Percentiles rank a stretch among this genome's conserved stretches.
Conservation (phyloP, 2,329 filamentous ascomycete genomes). For the Emergomyces orientalis region DNA sequence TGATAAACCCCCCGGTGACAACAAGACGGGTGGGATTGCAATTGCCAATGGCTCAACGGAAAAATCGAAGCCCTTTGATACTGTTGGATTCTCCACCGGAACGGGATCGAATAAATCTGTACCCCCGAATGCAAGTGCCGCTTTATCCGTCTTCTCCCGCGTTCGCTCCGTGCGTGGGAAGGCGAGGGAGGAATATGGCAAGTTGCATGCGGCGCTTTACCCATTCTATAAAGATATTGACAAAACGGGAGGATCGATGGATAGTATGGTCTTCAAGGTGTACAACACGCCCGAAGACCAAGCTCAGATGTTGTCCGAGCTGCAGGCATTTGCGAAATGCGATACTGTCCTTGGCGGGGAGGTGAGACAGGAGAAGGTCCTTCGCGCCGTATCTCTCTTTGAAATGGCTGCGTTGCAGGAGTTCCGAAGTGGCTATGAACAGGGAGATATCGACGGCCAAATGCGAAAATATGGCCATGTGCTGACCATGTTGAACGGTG, state of each 20-base stretch:
- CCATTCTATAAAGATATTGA: constrained; percentile 83
- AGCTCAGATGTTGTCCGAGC: constrained; percentile 75
- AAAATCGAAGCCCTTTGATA: constrained; percentile 68
- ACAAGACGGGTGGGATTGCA: background rate
- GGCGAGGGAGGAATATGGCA: constrained; percentile 83
- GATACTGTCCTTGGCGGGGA: constrained; percentile 70
- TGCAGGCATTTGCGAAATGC: constrained; percentile 67
- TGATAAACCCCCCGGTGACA: background rate
- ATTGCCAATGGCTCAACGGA: constrained; percentile 15
- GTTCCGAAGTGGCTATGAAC: constrained; percentile 86
- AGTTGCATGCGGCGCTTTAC: constrained; percentile 75
- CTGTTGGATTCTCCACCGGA: constrained; percentile 50
- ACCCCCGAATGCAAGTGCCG: constrained; percentile 49
- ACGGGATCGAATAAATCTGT: constrained; percentile 21
- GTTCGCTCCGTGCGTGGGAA: constrained; percentile 72
- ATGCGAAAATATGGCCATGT: constrained; percentile 89
- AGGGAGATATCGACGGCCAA: constrained; percentile 74
- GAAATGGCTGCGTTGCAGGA: constrained; percentile 84
- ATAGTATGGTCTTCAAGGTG: constrained; percentile 75
- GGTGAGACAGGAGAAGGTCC: constrained; percentile 61
- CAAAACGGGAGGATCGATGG: constrained; percentile 57
- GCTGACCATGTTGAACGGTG: constrained; percentile 70
- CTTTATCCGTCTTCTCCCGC: constrained; percentile 60
- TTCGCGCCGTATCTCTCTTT: constrained; percentile 69
- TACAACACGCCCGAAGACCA: constrained; percentile 85